A percentile compares a stretch with the other conserved stretches of the same genome.
Evolutionary conservation across 345 rosid genomes (phyloP).

Genomic region (Erucastrum elatum): DNA sequence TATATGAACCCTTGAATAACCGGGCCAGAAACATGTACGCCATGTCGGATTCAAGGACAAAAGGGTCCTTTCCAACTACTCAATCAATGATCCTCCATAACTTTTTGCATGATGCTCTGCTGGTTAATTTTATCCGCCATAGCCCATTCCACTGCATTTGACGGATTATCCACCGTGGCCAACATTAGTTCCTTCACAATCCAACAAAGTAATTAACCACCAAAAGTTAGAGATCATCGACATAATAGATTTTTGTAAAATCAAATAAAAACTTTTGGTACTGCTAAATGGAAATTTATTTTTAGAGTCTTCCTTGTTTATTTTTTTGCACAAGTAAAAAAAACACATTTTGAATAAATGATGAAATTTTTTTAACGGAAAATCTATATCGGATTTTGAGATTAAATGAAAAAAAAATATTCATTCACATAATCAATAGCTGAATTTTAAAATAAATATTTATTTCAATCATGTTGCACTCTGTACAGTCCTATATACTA

Average conservation of each 20-base stretch:
- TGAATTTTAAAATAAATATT: too few relatives aligned
- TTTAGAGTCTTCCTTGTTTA: too few relatives aligned
- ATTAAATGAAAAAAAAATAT: too few relatives aligned
- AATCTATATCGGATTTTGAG: too few relatives aligned
- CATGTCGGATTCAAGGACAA: conserved; percentile 58
- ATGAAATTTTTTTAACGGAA: too few relatives aligned
- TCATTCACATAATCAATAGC: too few relatives aligned
- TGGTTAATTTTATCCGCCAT: conserved; percentile 57
- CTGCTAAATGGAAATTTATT: neutral
- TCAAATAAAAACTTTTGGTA: neutral
- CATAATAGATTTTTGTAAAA: too few relatives aligned
- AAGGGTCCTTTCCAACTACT: conserved; percentile 48
- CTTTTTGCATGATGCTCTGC: conserved; percentile 44
- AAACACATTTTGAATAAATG: too few relatives aligned
- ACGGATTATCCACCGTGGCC: conserved; percentile 56
- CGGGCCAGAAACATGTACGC: conserved; percentile 53
- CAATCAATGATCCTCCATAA: conserved; percentile 1
- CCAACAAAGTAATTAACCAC: neutral
- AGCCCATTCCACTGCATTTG: conserved; percentile 59
- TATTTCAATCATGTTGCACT: too few relatives aligned
- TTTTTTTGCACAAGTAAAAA: too few relatives aligned
- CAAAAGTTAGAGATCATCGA: neutral
- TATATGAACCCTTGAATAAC: conserved; percentile 52
- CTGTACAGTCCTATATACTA: too few relatives aligned
- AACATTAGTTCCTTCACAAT: conserved; percentile 49